These are phyloP conservation scores for Raphanus hybrid DNA, from an alignment of 441 rosid genomes.

Conservation along the genomic window DNA sequence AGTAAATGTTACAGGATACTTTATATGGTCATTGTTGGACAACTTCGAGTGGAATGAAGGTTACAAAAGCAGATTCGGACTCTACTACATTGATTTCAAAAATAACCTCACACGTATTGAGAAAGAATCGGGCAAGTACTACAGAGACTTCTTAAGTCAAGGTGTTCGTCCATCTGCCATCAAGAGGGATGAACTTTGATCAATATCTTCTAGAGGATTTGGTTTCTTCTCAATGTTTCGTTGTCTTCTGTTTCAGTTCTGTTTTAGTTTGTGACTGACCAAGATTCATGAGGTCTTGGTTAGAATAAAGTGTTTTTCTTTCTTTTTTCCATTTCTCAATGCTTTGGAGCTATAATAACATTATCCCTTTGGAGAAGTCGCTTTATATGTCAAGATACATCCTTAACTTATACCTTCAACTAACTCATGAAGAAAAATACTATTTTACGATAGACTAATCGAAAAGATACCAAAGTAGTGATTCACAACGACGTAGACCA, in stretches of 20 bases:
- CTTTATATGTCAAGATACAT: no score
- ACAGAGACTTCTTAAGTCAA: slow-evolving; percentile 1
- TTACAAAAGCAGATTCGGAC: no score
- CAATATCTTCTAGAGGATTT: neutral
- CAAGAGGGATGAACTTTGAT: slow-evolving; percentile 15
- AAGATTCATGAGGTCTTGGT: slow-evolving; percentile 4
- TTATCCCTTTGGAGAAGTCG: no score
- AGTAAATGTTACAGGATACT: no score
- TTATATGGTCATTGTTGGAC: no score
- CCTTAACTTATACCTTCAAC: no score
- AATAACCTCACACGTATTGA: slow-evolving; percentile 30
- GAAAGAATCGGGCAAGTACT: slow-evolving; percentile 30
- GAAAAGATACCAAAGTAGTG: neutral
- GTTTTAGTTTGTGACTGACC: neutral
- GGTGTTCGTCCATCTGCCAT: slow-evolving; percentile 8
- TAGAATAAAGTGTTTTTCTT: neutral
- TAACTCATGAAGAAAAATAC: no score
- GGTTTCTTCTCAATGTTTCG: neutral
- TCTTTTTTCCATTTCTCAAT: no score
- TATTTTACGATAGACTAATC: no score
- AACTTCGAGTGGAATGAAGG: no score
- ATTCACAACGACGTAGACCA: neutral
- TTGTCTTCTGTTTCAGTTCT: neutral
- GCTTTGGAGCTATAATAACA: no score
- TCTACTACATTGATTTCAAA: slow-evolving; percentile 11